phyloP scores from a whole-genome alignment of 257 asterid species.

The Solanum etuberosum region DNA sequence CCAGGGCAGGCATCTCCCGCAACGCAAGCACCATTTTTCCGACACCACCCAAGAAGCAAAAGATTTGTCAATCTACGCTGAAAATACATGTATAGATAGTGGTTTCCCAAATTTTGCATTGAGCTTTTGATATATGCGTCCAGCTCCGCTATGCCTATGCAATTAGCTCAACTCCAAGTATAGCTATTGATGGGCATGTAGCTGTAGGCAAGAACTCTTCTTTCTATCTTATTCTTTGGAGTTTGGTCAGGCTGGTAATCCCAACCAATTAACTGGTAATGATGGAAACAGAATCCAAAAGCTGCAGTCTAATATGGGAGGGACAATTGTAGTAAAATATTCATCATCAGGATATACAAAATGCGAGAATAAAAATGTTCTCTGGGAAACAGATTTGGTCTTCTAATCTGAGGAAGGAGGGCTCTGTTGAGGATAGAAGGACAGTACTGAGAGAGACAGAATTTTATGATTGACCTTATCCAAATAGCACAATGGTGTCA shows the following conservation, averaged over 20 bases:
- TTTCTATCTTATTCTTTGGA: not conserved
- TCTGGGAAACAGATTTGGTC: not conserved
- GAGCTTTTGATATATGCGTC: not conserved
- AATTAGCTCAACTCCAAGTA: not conserved
- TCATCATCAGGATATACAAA: not conserved
- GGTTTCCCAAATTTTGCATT: not conserved
- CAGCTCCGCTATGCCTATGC: not conserved
- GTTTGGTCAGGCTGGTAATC: not conserved
- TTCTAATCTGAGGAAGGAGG: not conserved
- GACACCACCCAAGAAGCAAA: not conserved
- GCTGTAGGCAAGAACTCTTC: not conserved
- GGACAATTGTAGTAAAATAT: not conserved
- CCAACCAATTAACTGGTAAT: not conserved
- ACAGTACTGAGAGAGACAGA: not conserved
- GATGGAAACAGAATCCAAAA: not conserved
- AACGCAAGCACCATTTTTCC: not conserved
- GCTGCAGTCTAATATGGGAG: not conserved
- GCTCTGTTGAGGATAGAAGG: not conserved
- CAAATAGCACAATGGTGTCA: not conserved
- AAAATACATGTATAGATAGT: not conserved
- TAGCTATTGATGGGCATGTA: not conserved
- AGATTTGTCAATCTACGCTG: not conserved
- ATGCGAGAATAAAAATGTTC: not conserved
- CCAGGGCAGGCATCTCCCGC: not conserved
- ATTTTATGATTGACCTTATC: not conserved